These are phyloP conservation scores for Vanderwaltozyma yarrowii DNA, from an alignment of 805 yeast genomes.

Conservation along the genomic window DNA sequence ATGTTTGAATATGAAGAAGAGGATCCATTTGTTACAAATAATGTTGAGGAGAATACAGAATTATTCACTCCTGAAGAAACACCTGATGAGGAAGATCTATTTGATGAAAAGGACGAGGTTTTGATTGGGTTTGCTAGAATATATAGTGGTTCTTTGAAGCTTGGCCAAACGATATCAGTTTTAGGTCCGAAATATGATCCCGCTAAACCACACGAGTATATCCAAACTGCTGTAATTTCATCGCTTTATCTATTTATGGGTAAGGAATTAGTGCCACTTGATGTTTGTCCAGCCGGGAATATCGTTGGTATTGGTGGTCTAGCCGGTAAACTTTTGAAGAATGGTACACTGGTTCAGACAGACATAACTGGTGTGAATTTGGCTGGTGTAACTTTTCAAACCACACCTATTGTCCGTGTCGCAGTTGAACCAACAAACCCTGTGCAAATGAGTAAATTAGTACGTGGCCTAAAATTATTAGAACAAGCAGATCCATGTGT, in stretches of 20 bases:
- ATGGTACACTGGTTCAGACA: conserved; percentile 66
- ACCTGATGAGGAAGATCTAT: conserved; percentile 38
- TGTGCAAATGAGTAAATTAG: conserved; percentile 62
- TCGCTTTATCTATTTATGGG: conserved; percentile 86
- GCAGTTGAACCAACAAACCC: conserved; percentile 95
- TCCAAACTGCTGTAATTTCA: conserved; percentile 48
- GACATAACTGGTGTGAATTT: conserved; percentile 55
- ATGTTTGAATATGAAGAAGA: conserved; percentile 45
- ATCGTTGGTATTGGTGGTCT: conserved; percentile 92
- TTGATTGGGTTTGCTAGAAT: conserved; percentile 83
- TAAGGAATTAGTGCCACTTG: conserved; percentile 66
- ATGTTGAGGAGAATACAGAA: not conserved
- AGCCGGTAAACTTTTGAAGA: conserved; percentile 70
- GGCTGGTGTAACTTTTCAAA: conserved; percentile 63
- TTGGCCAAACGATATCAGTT: conserved; percentile 67
- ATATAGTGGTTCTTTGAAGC: conserved; percentile 69
- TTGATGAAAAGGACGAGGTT: conserved; percentile 45
- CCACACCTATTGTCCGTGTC: conserved; percentile 89
- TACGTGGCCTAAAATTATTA: conserved; percentile 64
- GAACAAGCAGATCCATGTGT: conserved; percentile 94
- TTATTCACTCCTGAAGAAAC: conserved; percentile 31
- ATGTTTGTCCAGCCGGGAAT: conserved; percentile 85
- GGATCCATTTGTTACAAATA: conserved; percentile 32
- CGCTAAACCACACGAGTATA: conserved; percentile 41
- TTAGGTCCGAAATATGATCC: conserved; percentile 88